These are phyloP conservation scores for Ophiocordyceps camponoti-rufipedis DNA, from an alignment of 2,329 filamentous ascomycete genomes.

Conservation along the genomic window DNA sequence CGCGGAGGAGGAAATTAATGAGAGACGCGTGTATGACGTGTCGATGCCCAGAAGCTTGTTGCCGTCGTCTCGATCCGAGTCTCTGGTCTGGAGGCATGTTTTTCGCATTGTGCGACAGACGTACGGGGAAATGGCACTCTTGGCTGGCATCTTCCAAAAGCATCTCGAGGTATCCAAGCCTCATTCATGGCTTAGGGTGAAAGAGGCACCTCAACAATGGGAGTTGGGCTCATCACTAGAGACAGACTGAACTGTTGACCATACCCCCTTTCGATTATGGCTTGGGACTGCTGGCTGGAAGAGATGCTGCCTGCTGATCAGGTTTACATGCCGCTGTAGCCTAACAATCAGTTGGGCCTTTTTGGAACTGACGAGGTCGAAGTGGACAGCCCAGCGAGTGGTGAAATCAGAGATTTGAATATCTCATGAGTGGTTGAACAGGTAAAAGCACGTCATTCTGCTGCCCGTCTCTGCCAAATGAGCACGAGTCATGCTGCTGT, in stretches of 20 bases:
- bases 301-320: background rate
- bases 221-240: background rate
- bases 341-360: background rate
- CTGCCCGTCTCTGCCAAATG: background rate
- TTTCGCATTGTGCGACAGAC: background rate
- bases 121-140: background rate
- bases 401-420: background rate
- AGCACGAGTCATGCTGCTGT: background rate
- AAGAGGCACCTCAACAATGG: background rate
- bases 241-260: background rate
- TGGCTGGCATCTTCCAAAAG: background rate
- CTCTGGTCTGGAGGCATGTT: background rate
- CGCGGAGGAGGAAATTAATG: background rate
- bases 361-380: background rate
- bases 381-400: background rate
- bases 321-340: background rate
- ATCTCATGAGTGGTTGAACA: too few species aligned
- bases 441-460: background rate
- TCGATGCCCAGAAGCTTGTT: background rate
- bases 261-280: background rate
- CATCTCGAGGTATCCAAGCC: background rate
- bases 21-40: background rate
- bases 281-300: background rate
- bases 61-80: background rate
- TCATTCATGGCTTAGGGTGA: background rate